Conservation (phyloP, 169 alveolate species). For the Babesia ovis region DNA sequence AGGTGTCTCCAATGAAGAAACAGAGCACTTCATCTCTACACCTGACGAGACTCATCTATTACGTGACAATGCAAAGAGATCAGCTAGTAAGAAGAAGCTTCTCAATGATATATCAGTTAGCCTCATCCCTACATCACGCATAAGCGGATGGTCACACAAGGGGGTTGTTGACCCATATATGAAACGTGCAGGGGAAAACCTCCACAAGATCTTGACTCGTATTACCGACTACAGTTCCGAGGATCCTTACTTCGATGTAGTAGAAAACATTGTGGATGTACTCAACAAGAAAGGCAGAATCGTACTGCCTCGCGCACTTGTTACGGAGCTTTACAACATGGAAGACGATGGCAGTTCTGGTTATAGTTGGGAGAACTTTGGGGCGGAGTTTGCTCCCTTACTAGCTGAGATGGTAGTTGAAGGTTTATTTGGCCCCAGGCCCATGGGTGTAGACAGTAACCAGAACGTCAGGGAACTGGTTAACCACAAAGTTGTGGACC, state of each 20-base stretch:
- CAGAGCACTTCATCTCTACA: no score
- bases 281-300: neutral
- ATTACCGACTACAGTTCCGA: neutral
- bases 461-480: neutral
- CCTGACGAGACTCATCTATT: neutral
- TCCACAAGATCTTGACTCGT: neutral
- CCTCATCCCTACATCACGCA: neutral
- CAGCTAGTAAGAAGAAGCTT: neutral
- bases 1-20: no score
- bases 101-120: no score
- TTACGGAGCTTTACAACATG: neutral
- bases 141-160: neutral
- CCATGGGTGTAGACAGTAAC: neutral
- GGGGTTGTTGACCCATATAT: neutral
- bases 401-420: neutral
- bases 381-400: neutral
- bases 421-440: neutral
- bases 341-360: neutral
- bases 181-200: neutral
- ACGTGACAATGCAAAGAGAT: neutral
- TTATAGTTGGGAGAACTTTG: neutral
- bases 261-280: neutral
- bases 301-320: neutral
- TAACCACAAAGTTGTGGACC: neutral
- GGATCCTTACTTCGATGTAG: neutral